Base-by-base conservation (phyloP, 2,329 filamentous ascomycete species). In the Seiridium cupressi region DNA sequence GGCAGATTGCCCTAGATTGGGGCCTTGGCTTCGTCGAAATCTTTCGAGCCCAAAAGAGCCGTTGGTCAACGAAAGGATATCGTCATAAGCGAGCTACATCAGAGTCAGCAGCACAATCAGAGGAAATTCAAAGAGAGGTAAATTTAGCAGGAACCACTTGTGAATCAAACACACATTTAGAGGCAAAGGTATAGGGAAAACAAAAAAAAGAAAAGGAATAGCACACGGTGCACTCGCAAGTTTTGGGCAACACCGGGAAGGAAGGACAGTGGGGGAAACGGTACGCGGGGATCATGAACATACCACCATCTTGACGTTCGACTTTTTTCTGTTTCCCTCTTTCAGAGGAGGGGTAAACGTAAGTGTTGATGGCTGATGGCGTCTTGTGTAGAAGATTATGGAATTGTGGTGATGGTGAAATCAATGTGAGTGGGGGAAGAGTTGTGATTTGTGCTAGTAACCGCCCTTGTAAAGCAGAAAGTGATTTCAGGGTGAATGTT, bases 51-150 rank as follows among this genome's bases (percentile, higher is more conserved):
- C 69, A 9, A 57, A 54, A 47, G 42, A 58, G 1, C 70, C 70
- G 46, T 69, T 67, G 36, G 64, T 64, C 40, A 69, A 61, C 38
- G 64, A 55, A 7, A 68, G 61, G 5, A 72, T 8, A 38, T 73
- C 66, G 55, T 73, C 68, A 57, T 70, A 70, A 3, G 68, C 57
- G 40, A 71, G 62, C 73, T 75, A 32, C 35, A 8, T 56, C 38
- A 36, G 49, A 36, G 49, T 53, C 38, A 53, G 49, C 34, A 42
- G 18, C 18, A 26, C 18, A 42, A 42, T 42, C 38, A 42, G 13
- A 42, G 47, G 44, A 13, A 46, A 46, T 6, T 46, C 44, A 13
- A 46, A 8, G 10, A 46, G 31, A 32, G 26, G 11, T 9, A 49
- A 10, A 26, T 49, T 11, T 49, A 26, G 26, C 47, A 13, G n/a